Base-by-base conservation (phyloP, 202 grass and related monocot species). In the Digitaria exilis region DNA sequence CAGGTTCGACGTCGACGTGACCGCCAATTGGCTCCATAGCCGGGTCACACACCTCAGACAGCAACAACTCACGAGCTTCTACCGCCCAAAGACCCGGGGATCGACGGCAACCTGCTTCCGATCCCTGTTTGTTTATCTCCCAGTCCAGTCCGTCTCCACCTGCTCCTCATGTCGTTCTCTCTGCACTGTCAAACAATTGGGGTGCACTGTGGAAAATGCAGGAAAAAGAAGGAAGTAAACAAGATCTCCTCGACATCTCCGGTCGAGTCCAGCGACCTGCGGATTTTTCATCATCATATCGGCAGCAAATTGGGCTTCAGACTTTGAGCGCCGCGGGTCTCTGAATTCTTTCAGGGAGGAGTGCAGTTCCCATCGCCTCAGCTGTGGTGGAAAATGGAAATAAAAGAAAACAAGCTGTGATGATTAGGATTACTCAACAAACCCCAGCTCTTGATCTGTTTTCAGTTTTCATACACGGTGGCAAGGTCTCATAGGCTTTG, bases 351-450 rank as follows among this genome's bases (percentile, higher is more conserved):
- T 63, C 43, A 54, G 65, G 31, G 1, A 29, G 42, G 43, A 7
- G 2, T 59, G 22, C 0, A 7, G 2, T 59, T 32, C 0, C 28
- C 19, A 43, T 71, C 25, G 28, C 29, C 28, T 16, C 39, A n/a
- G 16, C 3, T 6, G 46, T n/a, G 29, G 18, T 52, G 1, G 29
- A 42, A 19, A 48, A 39, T 39, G 37, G 37, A 39, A 8, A 39
- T 39, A 7, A 39, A 7, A 39, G 35, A n/a, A 57, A 35, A 65
- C 28, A 58, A 19, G 25, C 3, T 12, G 0, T 1, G 76, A 66
- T 21, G 84, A 66, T 21, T 19, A n/a, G 44, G 69, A 75, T 78
- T 7, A 71, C 56, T 13, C 61, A 81, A 82, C 71, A 44, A 48
- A 26, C 25, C 11, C 50, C 19, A 35, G 10, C 29, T 34, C n/a